Conservation (phyloP, 2,329 filamentous ascomycete species). For the Fusarium citri region DNA sequence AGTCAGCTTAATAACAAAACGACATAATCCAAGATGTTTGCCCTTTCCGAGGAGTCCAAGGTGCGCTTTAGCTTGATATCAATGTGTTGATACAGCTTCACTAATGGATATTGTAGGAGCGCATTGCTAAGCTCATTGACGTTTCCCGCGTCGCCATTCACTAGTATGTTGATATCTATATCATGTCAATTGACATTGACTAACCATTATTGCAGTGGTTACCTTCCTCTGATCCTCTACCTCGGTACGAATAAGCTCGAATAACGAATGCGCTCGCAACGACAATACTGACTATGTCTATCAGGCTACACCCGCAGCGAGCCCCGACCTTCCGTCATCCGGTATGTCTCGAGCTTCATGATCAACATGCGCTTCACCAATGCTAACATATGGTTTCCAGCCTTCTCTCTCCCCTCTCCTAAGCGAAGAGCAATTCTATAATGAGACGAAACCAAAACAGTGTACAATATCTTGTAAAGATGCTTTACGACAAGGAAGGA, state of each 20-base stretch:
- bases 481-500: slow-evolving; percentile 5
- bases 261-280: slow-evolving; percentile 18
- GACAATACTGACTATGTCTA: slow-evolving; percentile 45
- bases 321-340: slow-evolving; percentile 80
- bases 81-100: slow-evolving; percentile 10
- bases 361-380: slow-evolving; percentile 32
- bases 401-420: slow-evolving; percentile 74
- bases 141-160: slow-evolving; percentile 93
- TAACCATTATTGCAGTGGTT: slow-evolving; percentile 74
- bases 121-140: slow-evolving; percentile 96
- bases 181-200: slow-evolving; percentile 25
- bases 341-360: slow-evolving; percentile 53
- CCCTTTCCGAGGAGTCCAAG: slow-evolving; percentile 97
- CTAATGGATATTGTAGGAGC: slow-evolving; percentile 73
- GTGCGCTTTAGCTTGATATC: slow-evolving; percentile 58
- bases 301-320: slow-evolving; percentile 93
- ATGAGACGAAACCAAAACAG: slow-evolving; percentile 25
- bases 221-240: slow-evolving; percentile 96
- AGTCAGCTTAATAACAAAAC: background rate
- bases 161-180: slow-evolving; percentile 72
- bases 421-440: slow-evolving; percentile 44
- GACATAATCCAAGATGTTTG: slow-evolving; percentile 61
- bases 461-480: slow-evolving; percentile 45
- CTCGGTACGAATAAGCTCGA: slow-evolving; percentile 72
- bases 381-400: slow-evolving; percentile 50